These are phyloP conservation scores for Pterocarpus santalinus DNA, from an alignment of 306 rosid genomes.

Conservation along the genomic window DNA sequence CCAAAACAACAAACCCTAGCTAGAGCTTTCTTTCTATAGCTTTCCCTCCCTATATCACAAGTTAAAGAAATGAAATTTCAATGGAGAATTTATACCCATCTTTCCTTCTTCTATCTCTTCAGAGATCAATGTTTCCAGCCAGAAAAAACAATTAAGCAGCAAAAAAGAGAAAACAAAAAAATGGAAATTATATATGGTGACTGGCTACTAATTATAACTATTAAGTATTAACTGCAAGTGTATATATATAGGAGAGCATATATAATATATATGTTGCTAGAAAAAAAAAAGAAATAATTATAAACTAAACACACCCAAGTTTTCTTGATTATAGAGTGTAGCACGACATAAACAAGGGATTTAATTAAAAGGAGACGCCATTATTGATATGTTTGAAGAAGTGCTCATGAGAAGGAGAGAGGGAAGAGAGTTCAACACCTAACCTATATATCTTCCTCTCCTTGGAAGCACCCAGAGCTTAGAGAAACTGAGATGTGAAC, in stretches of 20 bases:
- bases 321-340: conserved; percentile 27
- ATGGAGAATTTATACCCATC: neutral
- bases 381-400: conserved; percentile 33
- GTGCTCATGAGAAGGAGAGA: neutral
- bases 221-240: too few species aligned
- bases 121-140: neutral
- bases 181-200: too few species aligned
- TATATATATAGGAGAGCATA: too few species aligned
- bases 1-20: conserved; percentile 5
- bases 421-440: neutral
- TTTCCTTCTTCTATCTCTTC: too few species aligned
- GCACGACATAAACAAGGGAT: conserved; percentile 1
- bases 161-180: neutral
- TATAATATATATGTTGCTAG: neutral
- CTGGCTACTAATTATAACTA: too few species aligned
- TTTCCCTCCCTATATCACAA: neutral
- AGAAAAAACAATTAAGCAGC: neutral
- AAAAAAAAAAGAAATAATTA: neutral
- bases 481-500: neutral
- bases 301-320: neutral
- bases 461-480: conserved; percentile 23
- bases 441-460: conserved; percentile 8
- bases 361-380: conserved; percentile 1
- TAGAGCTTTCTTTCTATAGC: neutral
- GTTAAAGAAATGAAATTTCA: conserved; percentile 11